Conservation (phyloP, 805 yeast species). For the Grigorovia transvaalensis region DNA sequence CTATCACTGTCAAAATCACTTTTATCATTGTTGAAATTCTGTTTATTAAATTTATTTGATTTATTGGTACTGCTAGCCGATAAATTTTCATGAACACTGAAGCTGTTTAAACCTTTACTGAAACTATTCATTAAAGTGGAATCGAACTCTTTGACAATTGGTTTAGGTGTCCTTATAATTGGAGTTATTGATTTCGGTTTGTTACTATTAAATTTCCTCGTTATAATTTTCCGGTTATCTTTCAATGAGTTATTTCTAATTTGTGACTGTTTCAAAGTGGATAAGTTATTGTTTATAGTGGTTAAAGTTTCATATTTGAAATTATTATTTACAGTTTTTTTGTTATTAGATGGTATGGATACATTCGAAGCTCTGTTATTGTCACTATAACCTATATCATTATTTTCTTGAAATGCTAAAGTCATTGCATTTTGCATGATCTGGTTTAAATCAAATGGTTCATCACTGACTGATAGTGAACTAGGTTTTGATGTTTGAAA, state of each 20-base stretch:
- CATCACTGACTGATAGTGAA: constrained; percentile 21
- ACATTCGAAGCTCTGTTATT: neutral
- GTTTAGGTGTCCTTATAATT: neutral
- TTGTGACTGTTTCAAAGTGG: neutral
- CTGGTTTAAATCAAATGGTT: constrained; percentile 55
- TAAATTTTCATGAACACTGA: constrained; percentile 13
- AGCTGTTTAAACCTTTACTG: constrained; percentile 18
- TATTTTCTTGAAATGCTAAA: constrained; percentile 51
- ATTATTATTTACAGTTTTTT: neutral
- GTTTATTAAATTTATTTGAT: neutral
- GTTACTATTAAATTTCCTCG: neutral
- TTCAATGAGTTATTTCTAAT: neutral
- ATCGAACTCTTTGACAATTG: constrained; percentile 6
- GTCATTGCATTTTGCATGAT: constrained; percentile 69
- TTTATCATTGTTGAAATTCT: constrained; percentile 10
- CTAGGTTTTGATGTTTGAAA: neutral
- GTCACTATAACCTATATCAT: neutral
- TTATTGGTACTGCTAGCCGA: neutral
- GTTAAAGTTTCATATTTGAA: neutral
- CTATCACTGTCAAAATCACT: neutral
- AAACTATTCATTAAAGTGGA: constrained; percentile 14
- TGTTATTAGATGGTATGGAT: constrained; percentile 9
- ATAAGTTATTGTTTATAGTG: neutral
- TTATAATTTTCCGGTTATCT: neutral
- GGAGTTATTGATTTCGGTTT: neutral